Conservation (phyloP, 176 grass and related monocot genomes). For the Aegilops speltoides region DNA sequence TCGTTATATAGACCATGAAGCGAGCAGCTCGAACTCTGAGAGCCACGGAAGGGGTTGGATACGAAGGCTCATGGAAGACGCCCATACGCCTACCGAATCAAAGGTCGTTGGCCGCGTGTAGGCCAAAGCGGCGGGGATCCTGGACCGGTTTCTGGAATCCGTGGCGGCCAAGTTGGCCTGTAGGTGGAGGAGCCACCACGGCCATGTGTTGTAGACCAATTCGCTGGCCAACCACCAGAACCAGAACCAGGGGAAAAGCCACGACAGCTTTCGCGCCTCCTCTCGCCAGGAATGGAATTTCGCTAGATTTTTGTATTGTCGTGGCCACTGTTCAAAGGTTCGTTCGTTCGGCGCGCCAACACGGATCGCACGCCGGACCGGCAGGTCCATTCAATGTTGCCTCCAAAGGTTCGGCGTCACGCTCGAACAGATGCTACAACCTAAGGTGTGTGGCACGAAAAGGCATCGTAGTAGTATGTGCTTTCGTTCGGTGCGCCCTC, state of each 20-base stretch:
- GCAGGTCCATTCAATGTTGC: neutral
- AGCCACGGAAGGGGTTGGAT: neutral
- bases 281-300: neutral
- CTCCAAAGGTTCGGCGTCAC: neutral
- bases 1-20: slow-evolving; percentile 7
- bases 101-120: neutral
- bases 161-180: neutral
- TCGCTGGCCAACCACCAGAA: no score
- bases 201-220: neutral
- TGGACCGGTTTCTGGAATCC: neutral
- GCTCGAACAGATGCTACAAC: neutral
- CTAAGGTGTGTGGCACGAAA: neutral
- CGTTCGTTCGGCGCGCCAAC: slow-evolving; percentile 8
- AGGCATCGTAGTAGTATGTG: neutral
- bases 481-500: neutral
- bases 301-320: neutral
- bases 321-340: slow-evolving; percentile 12
- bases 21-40: neutral
- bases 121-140: no score
- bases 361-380: slow-evolving; percentile 12
- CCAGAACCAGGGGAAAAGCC: neutral
- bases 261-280: neutral
- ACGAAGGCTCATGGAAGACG: no score
- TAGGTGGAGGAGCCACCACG: neutral
- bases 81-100: neutral